These are phyloP conservation scores for Serendipita vermifera DNA, from an alignment of 768 basidiomycete species.

Conservation along the genomic window DNA sequence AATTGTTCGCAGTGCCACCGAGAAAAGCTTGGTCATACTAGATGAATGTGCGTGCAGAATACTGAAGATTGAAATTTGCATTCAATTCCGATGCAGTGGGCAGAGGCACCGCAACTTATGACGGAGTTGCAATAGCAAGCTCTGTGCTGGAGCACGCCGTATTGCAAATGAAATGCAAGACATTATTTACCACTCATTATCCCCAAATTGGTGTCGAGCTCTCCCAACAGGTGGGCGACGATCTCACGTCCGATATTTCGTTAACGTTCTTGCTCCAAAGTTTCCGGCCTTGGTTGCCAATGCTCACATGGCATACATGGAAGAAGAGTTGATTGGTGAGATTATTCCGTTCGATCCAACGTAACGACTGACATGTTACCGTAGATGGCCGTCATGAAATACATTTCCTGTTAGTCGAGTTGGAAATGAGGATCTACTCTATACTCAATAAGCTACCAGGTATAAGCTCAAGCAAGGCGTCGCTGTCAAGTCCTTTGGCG, in stretches of 20 bases:
- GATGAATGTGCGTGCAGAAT: slow-evolving; percentile 45
- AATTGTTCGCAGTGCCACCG: slow-evolving; percentile 64
- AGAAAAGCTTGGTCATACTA: slow-evolving; percentile 70
- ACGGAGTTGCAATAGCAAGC: slow-evolving; percentile 81
- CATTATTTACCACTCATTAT: slow-evolving; percentile 92
- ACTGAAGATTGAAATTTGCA: no score
- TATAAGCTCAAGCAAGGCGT: slow-evolving; percentile 64
- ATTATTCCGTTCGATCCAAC: not conserved
- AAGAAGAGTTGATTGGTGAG: slow-evolving; percentile 41
- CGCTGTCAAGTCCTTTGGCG: slow-evolving; percentile 72
- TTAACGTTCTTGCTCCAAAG: no score
- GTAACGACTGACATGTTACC: slow-evolving; percentile 3
- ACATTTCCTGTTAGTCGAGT: slow-evolving; percentile 52
- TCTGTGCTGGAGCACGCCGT: slow-evolving; percentile 67
- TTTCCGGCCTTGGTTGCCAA: slow-evolving; percentile 56
- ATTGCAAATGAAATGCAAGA: slow-evolving; percentile 45
- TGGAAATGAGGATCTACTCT: no score
- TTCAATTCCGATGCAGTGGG: slow-evolving; percentile 42
- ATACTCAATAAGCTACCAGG: no score
- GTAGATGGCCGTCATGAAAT: slow-evolving; percentile 61
- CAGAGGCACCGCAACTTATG: slow-evolving; percentile 83
- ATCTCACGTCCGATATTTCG: not conserved
- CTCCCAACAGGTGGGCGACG: slow-evolving; percentile 11
- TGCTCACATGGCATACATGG: slow-evolving; percentile 75
- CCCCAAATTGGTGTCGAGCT: slow-evolving; percentile 66